Evolutionary conservation across 2,329 filamentous ascomycete genomes (phyloP).

Genomic region (Zasmidium citrigriseum): DNA sequence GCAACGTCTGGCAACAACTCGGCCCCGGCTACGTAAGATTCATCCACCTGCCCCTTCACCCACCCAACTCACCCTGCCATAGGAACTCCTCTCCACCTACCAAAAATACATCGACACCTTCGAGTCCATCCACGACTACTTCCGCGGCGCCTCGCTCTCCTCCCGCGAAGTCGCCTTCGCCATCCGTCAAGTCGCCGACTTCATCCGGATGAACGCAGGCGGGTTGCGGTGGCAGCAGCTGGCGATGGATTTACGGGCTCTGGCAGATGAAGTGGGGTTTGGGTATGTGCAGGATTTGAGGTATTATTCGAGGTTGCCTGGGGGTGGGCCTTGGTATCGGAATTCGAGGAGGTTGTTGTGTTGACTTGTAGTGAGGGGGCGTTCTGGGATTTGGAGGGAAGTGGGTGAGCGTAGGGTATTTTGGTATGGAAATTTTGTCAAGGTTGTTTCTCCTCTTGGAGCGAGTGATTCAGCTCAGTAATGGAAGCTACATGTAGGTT

Average conservation of each 20-base stretch:
- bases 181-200: slow-evolving; percentile 8
- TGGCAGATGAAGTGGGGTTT: neutral
- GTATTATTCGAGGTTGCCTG: slow-evolving; percentile 6
- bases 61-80: neutral
- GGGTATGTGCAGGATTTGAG: slow-evolving; percentile 5
- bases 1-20: slow-evolving; percentile 10
- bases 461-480: no score
- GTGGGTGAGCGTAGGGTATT: neutral
- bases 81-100: slow-evolving; percentile 11
- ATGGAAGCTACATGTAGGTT: no score
- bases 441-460: no score
- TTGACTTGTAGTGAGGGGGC: neutral
- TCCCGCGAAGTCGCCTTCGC: slow-evolving; percentile 3
- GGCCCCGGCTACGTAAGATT: slow-evolving; percentile 7
- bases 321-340: slow-evolving; percentile 11
- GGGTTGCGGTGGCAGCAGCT: slow-evolving; percentile 1
- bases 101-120: slow-evolving; percentile 5
- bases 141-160: neutral
- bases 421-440: neutral
- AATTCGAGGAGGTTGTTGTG: slow-evolving; percentile 1
- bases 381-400: neutral
- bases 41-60: neutral
- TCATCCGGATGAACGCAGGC: neutral
- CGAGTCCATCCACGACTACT: slow-evolving; percentile 15
- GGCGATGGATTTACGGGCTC: slow-evolving; percentile 2